Percentiles rank a stretch among this genome's conserved stretches.
These are phyloP conservation scores for Telfairia occidentalis DNA, from an alignment of 331 rosid species.

Conservation along the genomic window DNA sequence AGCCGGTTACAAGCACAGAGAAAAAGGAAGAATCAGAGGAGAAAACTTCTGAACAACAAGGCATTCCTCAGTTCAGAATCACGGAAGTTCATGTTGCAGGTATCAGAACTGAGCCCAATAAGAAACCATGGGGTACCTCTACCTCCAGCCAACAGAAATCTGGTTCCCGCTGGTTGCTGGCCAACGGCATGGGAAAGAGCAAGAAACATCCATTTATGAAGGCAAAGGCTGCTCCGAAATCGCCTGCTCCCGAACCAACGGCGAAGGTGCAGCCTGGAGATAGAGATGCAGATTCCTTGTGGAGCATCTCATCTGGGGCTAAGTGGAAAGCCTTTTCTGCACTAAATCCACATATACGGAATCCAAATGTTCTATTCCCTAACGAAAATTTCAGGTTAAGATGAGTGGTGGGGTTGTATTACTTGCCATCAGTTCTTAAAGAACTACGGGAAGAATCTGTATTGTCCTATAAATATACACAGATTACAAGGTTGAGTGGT, in stretches of 20 bases:
- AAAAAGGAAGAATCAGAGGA: conserved; percentile 32
- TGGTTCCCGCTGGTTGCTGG: conserved; percentile 93
- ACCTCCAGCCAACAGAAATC: conserved; percentile 62
- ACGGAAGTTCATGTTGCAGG: conserved; percentile 91
- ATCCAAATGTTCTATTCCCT: conserved; percentile 63
- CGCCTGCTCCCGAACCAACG: conserved; percentile 26
- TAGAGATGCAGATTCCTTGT: conserved; percentile 41
- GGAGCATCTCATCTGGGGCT: conserved; percentile 81
- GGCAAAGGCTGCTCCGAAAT: conserved; percentile 48
- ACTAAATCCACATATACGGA: conserved; percentile 46
- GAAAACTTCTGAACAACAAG: conserved; percentile 37
- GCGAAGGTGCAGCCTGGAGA: conserved; percentile 67
- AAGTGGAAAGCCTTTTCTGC: conserved; percentile 63
- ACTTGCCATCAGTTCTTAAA: not conserved
- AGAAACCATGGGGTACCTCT: conserved; percentile 71
- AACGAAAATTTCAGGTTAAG: conserved; percentile 44
- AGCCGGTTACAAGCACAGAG: conserved; percentile 28
- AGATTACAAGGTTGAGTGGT: not conserved
- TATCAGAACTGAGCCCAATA: conserved; percentile 53
- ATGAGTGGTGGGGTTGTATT: conserved; percentile 18
- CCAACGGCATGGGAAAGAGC: conserved; percentile 83
- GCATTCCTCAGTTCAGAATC: conserved; percentile 64
- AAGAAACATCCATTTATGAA: conserved; percentile 53
- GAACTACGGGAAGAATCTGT: not conserved
- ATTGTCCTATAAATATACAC: conserved; percentile 3